Evolutionary conservation across 306 rosid genomes (phyloP).

Genomic region (Cucurbita pepo): DNA sequence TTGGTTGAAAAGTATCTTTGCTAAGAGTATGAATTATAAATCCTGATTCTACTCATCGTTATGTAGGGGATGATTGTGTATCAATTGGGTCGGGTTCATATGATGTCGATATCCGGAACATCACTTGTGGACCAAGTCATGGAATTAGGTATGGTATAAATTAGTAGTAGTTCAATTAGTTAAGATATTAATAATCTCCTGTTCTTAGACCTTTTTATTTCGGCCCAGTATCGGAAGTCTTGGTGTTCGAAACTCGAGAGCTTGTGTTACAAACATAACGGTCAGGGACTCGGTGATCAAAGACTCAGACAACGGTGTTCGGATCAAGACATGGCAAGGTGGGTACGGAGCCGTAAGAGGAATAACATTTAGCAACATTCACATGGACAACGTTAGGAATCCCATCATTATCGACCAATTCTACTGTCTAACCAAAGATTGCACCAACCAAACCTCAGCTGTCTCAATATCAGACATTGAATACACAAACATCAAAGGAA

Average conservation of each 20-base stretch:
- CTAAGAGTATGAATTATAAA: neutral
- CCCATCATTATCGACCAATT: constrained; percentile 50
- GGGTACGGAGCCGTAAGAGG: constrained; percentile 33
- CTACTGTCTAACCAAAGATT: constrained; percentile 33
- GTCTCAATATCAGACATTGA: constrained; percentile 20
- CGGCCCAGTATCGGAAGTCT: constrained; percentile 28
- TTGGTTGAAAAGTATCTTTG: neutral
- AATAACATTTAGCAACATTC: constrained; percentile 17
- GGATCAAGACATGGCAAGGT: constrained; percentile 52
- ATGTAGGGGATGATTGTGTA: constrained; percentile 44
- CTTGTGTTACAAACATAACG: constrained; percentile 32
- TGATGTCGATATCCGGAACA: constrained; percentile 32
- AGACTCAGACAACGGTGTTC: constrained; percentile 32
- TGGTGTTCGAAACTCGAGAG: constrained; percentile 23
- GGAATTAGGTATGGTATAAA: constrained; percentile 32
- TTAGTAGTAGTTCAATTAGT: neutral
- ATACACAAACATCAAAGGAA: constrained; percentile 38
- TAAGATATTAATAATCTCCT: neutral
- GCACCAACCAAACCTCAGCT: constrained; percentile 44
- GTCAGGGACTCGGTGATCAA: constrained; percentile 26
- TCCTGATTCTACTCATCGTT: neutral
- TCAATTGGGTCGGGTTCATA: constrained; percentile 39
- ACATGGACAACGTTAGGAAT: constrained; percentile 29
- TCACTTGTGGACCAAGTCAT: constrained; percentile 48
- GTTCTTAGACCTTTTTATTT: neutral